Percentiles rank a stretch among this genome's conserved stretches.
Evolutionary conservation across 768 basidiomycete genomes (phyloP).

Genomic region (Russula emetica): DNA sequence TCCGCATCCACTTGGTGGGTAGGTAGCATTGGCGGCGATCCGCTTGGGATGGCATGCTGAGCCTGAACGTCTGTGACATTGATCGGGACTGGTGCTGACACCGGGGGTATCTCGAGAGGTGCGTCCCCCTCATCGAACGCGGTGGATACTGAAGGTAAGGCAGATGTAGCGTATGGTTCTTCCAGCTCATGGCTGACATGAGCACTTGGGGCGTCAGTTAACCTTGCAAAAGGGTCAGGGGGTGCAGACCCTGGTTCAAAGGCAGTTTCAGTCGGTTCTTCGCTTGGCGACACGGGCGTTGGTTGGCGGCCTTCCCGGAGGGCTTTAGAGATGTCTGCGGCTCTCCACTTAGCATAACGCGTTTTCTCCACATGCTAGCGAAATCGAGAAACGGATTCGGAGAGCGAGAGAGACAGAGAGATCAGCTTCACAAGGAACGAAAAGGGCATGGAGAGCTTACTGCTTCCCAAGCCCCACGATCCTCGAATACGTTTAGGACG

Average conservation of each 20-base stretch:
- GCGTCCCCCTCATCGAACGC: background rate
- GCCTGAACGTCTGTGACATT: background rate
- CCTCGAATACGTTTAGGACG: constrained; percentile 65
- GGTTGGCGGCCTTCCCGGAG: constrained; percentile 90
- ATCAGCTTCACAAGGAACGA: background rate
- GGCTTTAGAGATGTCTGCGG: constrained; percentile 90
- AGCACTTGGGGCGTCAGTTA: constrained; percentile 1
- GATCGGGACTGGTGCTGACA: constrained; percentile 21
- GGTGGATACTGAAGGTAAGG: background rate
- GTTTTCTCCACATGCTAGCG: constrained; percentile 81
- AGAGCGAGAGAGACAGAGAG: constrained; percentile 3
- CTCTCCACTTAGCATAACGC: constrained; percentile 96
- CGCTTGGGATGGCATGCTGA: background rate
- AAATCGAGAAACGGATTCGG: constrained; percentile 5
- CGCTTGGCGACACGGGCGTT: constrained; percentile 67
- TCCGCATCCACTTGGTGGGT: background rate
- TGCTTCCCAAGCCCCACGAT: constrained; percentile 24
- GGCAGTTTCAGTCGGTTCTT: constrained; percentile 32
- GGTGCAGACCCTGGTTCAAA: constrained; percentile 26
- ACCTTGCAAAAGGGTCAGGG: constrained; percentile 30
- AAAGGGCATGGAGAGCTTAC: constrained; percentile 7
- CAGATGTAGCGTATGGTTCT: background rate
- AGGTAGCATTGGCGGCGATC: constrained; percentile 8
- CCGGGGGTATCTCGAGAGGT: constrained; percentile 5
- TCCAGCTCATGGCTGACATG: constrained; percentile 9